Base-by-base conservation (phyloP, 2,329 filamentous ascomycete species). In the Nothomitra cinnamomea region DNA sequence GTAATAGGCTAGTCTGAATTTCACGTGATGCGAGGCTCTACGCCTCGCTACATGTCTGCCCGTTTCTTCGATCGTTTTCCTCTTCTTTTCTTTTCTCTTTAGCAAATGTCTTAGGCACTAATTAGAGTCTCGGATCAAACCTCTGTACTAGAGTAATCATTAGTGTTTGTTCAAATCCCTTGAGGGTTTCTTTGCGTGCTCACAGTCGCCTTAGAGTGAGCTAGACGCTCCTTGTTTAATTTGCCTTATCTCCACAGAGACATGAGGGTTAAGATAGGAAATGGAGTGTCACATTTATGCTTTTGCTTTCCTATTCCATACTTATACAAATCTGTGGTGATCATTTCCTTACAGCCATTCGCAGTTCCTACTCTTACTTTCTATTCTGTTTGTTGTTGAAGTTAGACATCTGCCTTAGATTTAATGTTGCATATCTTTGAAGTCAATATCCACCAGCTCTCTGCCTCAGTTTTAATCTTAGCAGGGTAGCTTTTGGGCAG, bases 111-210 rank as follows among this genome's bases (percentile, higher is more conserved):
- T 66, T 70, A 76, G 87, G 83, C 85, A 83, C 80, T 85, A 86
- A 85, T 90, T 96, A 96, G 92, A 98, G 92, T 98, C 92, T 94
- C 90, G 89, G 85, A 85, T 81, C 80, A 85, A 80, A 85, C 80
- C 69, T 66, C 58, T 56, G 63, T 59, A 60, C 59, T 56, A 60
- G 61, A 65, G 63, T 66, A 62, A 58, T 65, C 67, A 65, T 89
- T 86, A 87, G 78, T 96, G 79, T 85, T 87, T 88, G 81, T 85
- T 87, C 85, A 94, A 87, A 79, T 83, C 78, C 81, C 75, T 69
- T 69, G 75, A 71, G 78, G 83, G 74, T 77, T 85, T 89, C 84
- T 72, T 73, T 74, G 86, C 89, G 90, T 87, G 92, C 92, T 98
- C 88, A 89, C 82, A 87, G 88, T 85, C 76, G 85, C 85, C 90